Percentiles rank a stretch among this genome's conserved stretches.
These are phyloP conservation scores for Haplosporangium gracile DNA, from an alignment of 192 early-diverging fungal genomes.

Conservation along the genomic window DNA sequence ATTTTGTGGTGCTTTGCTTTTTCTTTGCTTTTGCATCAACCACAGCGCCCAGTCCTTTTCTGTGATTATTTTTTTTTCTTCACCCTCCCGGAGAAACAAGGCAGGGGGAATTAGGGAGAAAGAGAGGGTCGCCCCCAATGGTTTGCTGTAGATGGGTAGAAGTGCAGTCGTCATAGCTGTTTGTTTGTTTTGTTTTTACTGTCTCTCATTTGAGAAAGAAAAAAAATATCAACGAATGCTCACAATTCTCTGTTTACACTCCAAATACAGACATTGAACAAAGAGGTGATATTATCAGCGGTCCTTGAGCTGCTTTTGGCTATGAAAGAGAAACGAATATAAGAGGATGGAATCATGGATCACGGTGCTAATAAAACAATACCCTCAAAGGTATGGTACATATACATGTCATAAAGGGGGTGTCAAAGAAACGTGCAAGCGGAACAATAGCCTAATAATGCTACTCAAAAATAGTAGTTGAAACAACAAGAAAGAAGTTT, in stretches of 20 bases:
- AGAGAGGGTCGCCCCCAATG: too few species aligned
- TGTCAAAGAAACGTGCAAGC: too few species aligned
- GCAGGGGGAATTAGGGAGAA: too few species aligned
- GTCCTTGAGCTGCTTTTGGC: not conserved
- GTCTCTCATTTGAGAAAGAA: not conserved
- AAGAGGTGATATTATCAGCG: not conserved
- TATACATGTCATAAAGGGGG: too few species aligned
- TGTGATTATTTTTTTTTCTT: not conserved
- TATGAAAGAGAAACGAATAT: not conserved
- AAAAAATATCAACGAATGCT: not conserved
- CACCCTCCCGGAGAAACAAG: not conserved
- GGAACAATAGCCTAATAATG: too few species aligned
- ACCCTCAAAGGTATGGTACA: too few species aligned
- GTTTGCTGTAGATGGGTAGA: too few species aligned
- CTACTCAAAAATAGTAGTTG: too few species aligned
- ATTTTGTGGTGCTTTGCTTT: too few species aligned
- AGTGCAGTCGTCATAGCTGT: too few species aligned
- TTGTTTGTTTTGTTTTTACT: too few species aligned
- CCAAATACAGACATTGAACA: not conserved
- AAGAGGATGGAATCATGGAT: not conserved
- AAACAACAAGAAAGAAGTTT: not conserved
- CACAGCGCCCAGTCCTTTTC: not conserved
- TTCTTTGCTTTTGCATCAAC: not conserved
- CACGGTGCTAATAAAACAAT: too few species aligned
- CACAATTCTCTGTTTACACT: not conserved